Evolutionary conservation across 2,329 filamentous ascomycete species (phyloP).

Genomic region (Eutypa lata): DNA sequence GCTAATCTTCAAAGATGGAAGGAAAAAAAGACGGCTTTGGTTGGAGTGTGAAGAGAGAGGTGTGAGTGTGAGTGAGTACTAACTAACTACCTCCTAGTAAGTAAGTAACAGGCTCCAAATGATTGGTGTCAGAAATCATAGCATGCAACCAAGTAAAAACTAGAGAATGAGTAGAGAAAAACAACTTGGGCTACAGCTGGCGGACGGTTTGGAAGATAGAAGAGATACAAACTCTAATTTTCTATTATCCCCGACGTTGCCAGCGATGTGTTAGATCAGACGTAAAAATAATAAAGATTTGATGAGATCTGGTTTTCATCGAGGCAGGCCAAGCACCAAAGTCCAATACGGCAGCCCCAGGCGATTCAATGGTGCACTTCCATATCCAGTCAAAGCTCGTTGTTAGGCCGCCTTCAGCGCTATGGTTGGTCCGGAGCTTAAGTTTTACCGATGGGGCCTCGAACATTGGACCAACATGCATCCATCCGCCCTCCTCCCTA

Average conservation of each 20-base stretch:
- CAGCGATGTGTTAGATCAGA: too few relatives aligned
- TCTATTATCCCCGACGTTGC: too few relatives aligned
- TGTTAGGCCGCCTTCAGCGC: constrained; percentile 1
- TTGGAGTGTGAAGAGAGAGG: neutral
- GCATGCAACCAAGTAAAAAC: too few relatives aligned
- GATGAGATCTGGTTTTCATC: constrained; percentile 9
- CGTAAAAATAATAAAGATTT: too few relatives aligned
- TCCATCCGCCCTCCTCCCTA: neutral
- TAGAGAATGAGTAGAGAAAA: too few relatives aligned
- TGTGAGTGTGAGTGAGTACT: neutral
- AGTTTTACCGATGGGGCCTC: constrained; percentile 3
- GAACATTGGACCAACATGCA: neutral
- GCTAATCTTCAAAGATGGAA: neutral
- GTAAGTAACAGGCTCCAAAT: too few relatives aligned
- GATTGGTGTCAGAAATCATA: too few relatives aligned
- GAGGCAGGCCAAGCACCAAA: constrained; percentile 11
- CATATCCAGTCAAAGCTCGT: constrained; percentile 1
- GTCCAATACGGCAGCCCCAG: neutral
- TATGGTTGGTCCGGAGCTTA: constrained; percentile 25
- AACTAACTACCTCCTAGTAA: neutral
- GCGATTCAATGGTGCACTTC: neutral
- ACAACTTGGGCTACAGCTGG: too few relatives aligned
- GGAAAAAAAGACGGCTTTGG: neutral
- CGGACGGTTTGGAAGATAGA: too few relatives aligned
- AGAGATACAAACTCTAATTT: too few relatives aligned